phyloP scores from a whole-genome alignment of 257 asterid species.

The Echium plantagineum region DNA sequence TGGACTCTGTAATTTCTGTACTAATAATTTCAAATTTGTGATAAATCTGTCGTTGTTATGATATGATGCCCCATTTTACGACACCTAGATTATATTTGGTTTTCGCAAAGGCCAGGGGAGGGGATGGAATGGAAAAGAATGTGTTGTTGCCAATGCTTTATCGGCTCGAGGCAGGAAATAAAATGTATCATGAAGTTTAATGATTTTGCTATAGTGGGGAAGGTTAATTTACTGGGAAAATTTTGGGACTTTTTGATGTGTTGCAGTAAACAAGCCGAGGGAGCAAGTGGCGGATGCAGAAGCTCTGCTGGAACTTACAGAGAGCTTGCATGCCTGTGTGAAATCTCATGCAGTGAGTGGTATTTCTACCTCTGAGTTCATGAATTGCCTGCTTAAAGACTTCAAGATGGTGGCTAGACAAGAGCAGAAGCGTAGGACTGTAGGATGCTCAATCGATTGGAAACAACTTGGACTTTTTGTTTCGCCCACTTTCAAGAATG shows the following conservation, averaged over 20 bases:
- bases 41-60: too few species aligned
- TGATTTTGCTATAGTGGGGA: too few species aligned
- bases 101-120: too few species aligned
- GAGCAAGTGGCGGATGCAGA: conserved; percentile 66
- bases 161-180: too few species aligned
- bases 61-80: too few species aligned
- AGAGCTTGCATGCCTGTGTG: conserved; percentile 26
- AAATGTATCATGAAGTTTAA: background rate
- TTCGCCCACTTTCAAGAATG: conserved; percentile 27
- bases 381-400: conserved; percentile 24
- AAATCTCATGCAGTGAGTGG: conserved; percentile 20
- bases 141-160: too few species aligned
- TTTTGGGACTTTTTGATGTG: background rate
- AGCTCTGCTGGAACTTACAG: conserved; percentile 33
- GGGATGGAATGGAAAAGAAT: too few species aligned
- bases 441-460: conserved; percentile 20
- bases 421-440: background rate
- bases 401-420: conserved; percentile 11
- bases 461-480: conserved; percentile 19
- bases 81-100: too few species aligned
- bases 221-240: too few species aligned
- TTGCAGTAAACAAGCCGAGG: conserved; percentile 40
- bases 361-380: conserved; percentile 31
- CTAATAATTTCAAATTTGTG: too few species aligned
- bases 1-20: too few species aligned